Percentiles rank a stretch among this genome's conserved stretches.
These are phyloP conservation scores for Akanthomyces dipterigenus DNA, from an alignment of 2,329 filamentous ascomycete species.

Conservation along the genomic window DNA sequence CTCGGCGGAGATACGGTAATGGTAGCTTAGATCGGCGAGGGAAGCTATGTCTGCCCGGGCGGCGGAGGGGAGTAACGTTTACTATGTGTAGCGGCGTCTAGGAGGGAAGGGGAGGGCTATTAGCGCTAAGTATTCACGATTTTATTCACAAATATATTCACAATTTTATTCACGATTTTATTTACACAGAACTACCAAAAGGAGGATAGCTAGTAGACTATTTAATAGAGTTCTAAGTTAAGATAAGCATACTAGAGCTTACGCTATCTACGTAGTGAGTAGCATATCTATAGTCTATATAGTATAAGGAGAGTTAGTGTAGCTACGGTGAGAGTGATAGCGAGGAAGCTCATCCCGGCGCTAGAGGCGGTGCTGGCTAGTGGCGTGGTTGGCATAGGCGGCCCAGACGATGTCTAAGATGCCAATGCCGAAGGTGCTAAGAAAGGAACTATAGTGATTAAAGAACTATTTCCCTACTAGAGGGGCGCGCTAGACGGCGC, in stretches of 20 bases:
- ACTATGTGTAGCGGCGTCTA: neutral
- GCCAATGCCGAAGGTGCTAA: neutral
- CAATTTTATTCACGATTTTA: neutral
- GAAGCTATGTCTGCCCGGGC: neutral
- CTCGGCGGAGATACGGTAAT: neutral
- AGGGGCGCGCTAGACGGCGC: neutral
- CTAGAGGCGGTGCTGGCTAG: neutral
- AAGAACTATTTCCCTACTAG: neutral
- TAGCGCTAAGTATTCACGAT: neutral
- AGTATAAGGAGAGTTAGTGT: neutral
- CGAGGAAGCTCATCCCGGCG: neutral
- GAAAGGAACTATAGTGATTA: neutral
- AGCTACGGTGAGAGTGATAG: neutral
- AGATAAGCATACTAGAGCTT: neutral
- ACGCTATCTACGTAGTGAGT: neutral
- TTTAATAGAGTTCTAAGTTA: neutral
- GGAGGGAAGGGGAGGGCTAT: neutral
- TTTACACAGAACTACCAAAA: neutral
- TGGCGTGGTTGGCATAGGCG: neutral
- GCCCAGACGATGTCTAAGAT: neutral
- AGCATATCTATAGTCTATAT: neutral
- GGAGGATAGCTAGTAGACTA: neutral
- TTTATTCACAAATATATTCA: too few species aligned
- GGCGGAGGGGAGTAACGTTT: neutral
- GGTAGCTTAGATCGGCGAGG: neutral